Evolutionary conservation across 176 grass and related monocot species (phyloP).

Genomic region (Typha latifolia): DNA sequence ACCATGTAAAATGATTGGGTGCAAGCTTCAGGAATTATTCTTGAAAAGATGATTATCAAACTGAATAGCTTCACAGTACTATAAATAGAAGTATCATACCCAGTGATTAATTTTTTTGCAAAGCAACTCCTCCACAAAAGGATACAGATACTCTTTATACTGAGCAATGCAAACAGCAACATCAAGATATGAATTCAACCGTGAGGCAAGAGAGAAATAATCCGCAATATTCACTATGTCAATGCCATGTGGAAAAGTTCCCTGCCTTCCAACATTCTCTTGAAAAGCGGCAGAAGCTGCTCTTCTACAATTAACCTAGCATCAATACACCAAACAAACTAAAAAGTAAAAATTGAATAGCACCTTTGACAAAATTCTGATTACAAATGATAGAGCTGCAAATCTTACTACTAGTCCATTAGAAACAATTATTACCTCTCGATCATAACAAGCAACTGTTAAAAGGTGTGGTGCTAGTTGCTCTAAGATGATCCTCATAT

Average conservation of each 20-base stretch:
- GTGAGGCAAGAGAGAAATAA: slow-evolving; percentile 86
- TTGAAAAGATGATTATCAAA: neutral
- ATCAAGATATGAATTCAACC: slow-evolving; percentile 77
- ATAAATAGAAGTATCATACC: slow-evolving; percentile 37
- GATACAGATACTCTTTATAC: slow-evolving; percentile 75
- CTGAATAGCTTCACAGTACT: slow-evolving; percentile 11
- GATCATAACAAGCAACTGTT: slow-evolving; percentile 88
- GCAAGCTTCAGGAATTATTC: neutral
- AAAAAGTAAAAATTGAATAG: slow-evolving; percentile 12
- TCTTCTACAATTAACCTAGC: slow-evolving; percentile 95
- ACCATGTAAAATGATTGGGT: neutral
- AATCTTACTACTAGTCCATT: slow-evolving; percentile 5
- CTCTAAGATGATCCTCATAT: slow-evolving; percentile 76
- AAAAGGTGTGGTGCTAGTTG: slow-evolving; percentile 87
- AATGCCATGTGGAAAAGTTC: slow-evolving; percentile 80
- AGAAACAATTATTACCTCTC: slow-evolving; percentile 67
- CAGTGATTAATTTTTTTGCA: slow-evolving; percentile 89
- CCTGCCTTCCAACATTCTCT: slow-evolving; percentile 98
- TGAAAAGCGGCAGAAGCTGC: slow-evolving; percentile 98
- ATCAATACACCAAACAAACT: slow-evolving; percentile 26
- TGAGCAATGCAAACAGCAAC: slow-evolving; percentile 73
- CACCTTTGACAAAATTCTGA: neutral
- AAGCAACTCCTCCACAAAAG: slow-evolving; percentile 77
- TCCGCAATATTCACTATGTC: slow-evolving; percentile 88
- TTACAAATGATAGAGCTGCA: slow-evolving; percentile 3